Conservation (phyloP, 441 rosid species). For the Populus trichocarpa region DNA sequence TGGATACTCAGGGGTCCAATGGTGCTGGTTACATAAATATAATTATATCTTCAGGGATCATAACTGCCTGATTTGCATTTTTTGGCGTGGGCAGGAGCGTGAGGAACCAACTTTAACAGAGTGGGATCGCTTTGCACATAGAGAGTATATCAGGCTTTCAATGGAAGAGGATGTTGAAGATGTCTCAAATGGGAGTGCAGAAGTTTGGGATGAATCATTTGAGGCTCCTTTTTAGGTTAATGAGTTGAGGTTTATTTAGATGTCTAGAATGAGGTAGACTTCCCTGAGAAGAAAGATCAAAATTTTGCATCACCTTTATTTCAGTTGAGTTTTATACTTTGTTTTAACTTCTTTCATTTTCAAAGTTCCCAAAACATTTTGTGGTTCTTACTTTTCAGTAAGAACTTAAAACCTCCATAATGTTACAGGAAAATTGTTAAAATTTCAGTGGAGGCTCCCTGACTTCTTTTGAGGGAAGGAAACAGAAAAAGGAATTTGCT, state of each 20-base stretch:
- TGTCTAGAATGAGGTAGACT: background rate
- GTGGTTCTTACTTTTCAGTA: background rate
- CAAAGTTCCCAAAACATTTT: background rate
- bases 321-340: background rate
- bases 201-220: conserved; percentile 93
- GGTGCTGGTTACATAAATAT: background rate
- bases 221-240: conserved; percentile 77
- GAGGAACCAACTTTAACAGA: conserved; percentile 92
- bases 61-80: background rate
- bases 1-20: background rate
- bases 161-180: conserved; percentile 99
- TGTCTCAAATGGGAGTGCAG: conserved; percentile 92
- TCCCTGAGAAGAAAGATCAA: too few relatives aligned
- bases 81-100: conserved; percentile 64
- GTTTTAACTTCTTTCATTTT: background rate
- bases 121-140: conserved; percentile 97
- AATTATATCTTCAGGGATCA: conserved; percentile 6
- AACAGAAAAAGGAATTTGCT: background rate
- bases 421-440: background rate
- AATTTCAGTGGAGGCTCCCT: background rate
- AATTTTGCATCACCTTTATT: background rate
- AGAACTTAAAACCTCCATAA: background rate
- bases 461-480: background rate
- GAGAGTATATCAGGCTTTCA: conserved; percentile 94
- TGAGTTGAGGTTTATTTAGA: conserved; percentile 25